phyloP scores from a whole-genome alignment of 306 rosid species.

The Astragalus glycyphyllos region DNA sequence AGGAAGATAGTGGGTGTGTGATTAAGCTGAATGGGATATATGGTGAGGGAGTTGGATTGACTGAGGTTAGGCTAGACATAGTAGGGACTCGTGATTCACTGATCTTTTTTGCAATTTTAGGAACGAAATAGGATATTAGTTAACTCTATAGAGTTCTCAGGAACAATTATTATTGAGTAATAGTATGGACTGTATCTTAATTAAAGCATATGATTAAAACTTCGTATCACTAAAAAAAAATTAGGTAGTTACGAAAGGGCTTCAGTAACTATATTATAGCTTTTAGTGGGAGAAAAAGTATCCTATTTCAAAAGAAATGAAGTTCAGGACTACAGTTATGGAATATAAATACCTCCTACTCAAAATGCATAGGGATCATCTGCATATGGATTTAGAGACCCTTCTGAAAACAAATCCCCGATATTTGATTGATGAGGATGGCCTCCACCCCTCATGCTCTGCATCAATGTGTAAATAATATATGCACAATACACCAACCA shows the following conservation, averaged over 20 bases:
- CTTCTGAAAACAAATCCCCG: slow-evolving; percentile 95
- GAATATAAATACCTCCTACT: slow-evolving; percentile 72
- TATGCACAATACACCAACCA: background rate
- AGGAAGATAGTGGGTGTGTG: background rate
- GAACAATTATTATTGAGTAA: background rate
- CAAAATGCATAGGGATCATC: slow-evolving; percentile 98
- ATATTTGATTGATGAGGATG: slow-evolving; percentile 75
- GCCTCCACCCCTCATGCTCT: slow-evolving; percentile 64
- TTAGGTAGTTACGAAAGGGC: slow-evolving; percentile 10
- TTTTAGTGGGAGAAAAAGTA: slow-evolving; percentile 31
- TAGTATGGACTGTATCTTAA: slow-evolving; percentile 13
- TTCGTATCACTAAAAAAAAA: slow-evolving; percentile 7
- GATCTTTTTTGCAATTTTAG: too few relatives aligned
- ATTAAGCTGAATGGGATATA: background rate
- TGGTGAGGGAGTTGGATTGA: background rate
- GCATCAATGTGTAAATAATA: slow-evolving; percentile 24
- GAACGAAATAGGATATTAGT: too few relatives aligned
- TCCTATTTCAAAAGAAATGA: slow-evolving; percentile 24
- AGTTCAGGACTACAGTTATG: background rate
- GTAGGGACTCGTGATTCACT: too few relatives aligned
- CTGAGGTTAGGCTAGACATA: background rate
- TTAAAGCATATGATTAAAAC: slow-evolving; percentile 14
- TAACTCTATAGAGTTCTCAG: background rate
- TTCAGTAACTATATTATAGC: background rate
- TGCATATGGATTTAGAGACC: slow-evolving; percentile 94